These are phyloP conservation scores for Chloranthus sessilifolius DNA, from an alignment of 164 flowering plant genomes.

Conservation along the genomic window DNA sequence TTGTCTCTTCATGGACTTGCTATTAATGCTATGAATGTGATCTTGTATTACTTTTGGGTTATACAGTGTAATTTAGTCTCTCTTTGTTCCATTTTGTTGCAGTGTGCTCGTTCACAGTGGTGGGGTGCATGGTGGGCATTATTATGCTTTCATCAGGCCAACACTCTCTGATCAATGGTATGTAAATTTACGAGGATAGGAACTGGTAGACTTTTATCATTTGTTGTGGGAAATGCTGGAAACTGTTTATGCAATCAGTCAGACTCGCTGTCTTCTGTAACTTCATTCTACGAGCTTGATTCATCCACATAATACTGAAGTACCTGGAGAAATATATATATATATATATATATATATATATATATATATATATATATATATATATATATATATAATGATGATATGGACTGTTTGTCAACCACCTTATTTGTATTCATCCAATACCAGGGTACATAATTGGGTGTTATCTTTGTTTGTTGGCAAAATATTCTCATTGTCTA, in stretches of 20 bases:
- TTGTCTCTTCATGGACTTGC: background rate
- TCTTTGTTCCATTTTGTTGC: conserved; percentile 12
- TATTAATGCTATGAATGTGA: background rate
- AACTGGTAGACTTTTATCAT: too few relatives aligned
- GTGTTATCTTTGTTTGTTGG: too few relatives aligned
- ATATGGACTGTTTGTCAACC: too few relatives aligned
- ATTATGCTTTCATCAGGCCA: conserved; percentile 45
- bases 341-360: too few relatives aligned
- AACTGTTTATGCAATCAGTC: background rate
- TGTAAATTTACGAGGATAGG: conserved; percentile 4
- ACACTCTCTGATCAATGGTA: conserved; percentile 44
- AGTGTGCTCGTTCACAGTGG: conserved; percentile 51
- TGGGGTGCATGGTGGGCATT: conserved; percentile 49
- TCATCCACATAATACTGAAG: too few relatives aligned
- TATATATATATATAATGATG: too few relatives aligned
- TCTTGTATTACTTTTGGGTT: background rate
- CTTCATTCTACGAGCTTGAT: background rate
- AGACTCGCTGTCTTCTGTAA: background rate
- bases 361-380: too few relatives aligned
- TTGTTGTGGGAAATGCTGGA: background rate
- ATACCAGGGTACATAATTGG: too few relatives aligned
- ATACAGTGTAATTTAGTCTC: background rate
- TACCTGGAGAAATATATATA: too few relatives aligned
- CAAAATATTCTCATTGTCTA: too few relatives aligned
- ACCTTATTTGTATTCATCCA: too few relatives aligned